Percentiles rank a stretch among this genome's conserved stretches.
phyloP scores from a whole-genome alignment of 148 eudicot species.

The Camellia lanceoleosa region DNA sequence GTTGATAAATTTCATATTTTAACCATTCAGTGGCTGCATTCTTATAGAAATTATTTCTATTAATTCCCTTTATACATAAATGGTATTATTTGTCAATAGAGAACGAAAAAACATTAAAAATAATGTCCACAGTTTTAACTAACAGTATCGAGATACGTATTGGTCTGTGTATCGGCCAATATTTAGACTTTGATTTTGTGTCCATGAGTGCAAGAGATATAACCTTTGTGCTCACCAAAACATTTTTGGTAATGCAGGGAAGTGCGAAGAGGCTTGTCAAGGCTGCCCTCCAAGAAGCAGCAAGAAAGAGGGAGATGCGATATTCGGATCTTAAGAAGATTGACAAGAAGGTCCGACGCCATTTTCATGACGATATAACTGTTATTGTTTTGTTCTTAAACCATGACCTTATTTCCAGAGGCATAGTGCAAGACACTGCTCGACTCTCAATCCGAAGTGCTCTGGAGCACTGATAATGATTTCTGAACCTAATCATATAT shows the following conservation, averaged over 20 bases:
- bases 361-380: constrained; percentile 78
- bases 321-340: constrained; percentile 71
- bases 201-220: no score
- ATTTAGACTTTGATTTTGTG: no score
- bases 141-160: no score
- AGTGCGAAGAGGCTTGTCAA: constrained; percentile 65
- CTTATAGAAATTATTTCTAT: background rate
- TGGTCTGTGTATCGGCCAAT: no score
- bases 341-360: constrained; percentile 69
- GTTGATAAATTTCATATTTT: no score
- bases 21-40: background rate
- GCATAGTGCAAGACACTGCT: constrained; percentile 38
- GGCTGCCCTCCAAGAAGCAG: constrained; percentile 83
- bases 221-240: background rate
- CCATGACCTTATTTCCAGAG: constrained; percentile 61
- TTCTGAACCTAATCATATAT: background rate
- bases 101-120: no score
- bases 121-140: no score
- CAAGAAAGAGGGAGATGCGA: constrained; percentile 73
- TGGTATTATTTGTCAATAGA: background rate
- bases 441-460: constrained; percentile 56
- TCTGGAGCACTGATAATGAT: constrained; percentile 40
- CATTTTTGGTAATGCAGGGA: constrained; percentile 45
- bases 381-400: constrained; percentile 67
- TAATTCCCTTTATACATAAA: background rate